Percentiles rank a stretch among this genome's conserved stretches.
These are phyloP conservation scores for Rutstroemia sydowiana DNA, from an alignment of 2,329 filamentous ascomycete genomes.

Conservation along the genomic window DNA sequence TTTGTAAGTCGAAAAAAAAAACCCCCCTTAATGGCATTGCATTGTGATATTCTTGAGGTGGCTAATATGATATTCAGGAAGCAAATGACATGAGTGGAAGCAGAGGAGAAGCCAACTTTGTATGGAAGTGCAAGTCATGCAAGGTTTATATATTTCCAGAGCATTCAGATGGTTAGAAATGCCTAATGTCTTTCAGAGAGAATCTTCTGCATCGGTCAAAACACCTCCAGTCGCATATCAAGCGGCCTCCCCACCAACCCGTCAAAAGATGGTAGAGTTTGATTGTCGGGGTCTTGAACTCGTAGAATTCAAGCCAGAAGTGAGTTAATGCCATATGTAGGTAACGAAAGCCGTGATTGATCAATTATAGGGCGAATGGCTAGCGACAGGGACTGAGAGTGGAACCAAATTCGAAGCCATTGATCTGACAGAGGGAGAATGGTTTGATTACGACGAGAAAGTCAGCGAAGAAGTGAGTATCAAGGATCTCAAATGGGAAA, in stretches of 20 bases:
- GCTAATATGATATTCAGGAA: constrained; percentile 48
- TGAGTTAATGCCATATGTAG: constrained; percentile 34
- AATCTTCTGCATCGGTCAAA: constrained; percentile 80
- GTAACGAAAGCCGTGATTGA: background rate
- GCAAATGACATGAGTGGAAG: constrained; percentile 86
- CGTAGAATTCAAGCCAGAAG: constrained; percentile 81
- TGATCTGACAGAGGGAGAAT: constrained; percentile 83
- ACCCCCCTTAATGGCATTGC: too few relatives aligned
- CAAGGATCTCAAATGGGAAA: constrained; percentile 81
- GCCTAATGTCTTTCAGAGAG: constrained; percentile 46
- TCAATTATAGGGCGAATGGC: constrained; percentile 70
- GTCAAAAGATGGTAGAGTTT: constrained; percentile 76
- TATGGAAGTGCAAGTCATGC: constrained; percentile 99
- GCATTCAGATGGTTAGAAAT: background rate
- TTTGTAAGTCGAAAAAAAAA: constrained; percentile 51
- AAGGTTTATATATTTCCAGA: constrained; percentile 53
- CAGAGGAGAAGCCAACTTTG: constrained; percentile 93
- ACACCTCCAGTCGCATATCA: constrained; percentile 65
- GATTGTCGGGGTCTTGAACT: constrained; percentile 95
- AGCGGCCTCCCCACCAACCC: constrained; percentile 63
- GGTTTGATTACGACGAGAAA: constrained; percentile 98
- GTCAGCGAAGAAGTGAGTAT: constrained; percentile 85
- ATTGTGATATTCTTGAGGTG: background rate
- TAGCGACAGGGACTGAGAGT: constrained; percentile 74
- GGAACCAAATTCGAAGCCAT: constrained; percentile 74